Conservation (phyloP, 352 stramenopile species). For the Thraustochytrium striatum region DNA sequence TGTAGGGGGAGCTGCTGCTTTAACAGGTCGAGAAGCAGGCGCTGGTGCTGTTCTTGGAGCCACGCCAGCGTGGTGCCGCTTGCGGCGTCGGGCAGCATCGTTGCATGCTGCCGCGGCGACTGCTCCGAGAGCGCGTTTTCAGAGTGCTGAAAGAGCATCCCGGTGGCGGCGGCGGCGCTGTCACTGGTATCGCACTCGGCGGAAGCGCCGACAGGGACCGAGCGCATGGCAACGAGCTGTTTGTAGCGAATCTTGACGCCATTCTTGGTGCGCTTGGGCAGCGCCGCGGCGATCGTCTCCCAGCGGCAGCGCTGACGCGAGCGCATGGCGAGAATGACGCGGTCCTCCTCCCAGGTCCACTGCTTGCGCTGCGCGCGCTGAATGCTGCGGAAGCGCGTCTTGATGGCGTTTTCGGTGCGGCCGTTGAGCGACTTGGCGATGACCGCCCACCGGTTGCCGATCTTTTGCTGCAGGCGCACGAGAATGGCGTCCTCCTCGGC, state of each 20-base stretch:
- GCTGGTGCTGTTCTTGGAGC: no score
- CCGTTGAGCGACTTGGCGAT: conserved; percentile 77
- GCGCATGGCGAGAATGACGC: conserved; percentile 19
- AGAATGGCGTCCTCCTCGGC: conserved; percentile 78
- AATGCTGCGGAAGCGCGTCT: conserved; percentile 67
- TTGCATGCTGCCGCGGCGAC: no score
- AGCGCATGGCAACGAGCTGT: no score
- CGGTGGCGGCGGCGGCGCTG: no score
- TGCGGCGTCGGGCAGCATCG: no score
- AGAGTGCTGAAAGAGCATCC: no score
- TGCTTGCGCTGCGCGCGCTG: conserved; percentile 19
- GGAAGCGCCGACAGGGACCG: no score
- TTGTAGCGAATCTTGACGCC: conserved; percentile 46
- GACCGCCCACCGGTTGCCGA: conserved; percentile 79
- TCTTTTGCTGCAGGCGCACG: conserved; percentile 69
- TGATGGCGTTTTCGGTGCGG: conserved; percentile 77
- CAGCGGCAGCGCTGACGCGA: conserved; percentile 1
- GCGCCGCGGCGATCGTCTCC: conserved; percentile 34
- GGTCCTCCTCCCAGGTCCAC: conserved; percentile 32
- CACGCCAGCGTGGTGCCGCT: no score
- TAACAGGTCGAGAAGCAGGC: no score
- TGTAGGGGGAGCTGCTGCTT: no score
- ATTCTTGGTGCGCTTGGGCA: conserved; percentile 41
- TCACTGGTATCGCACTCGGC: no score
- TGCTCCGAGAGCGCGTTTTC: no score